A percentile compares a stretch with the other conserved stretches of the same genome.
phyloP scores from a whole-genome alignment of 2,329 filamentous ascomycete genomes.

The Tricladium varicosporioides region DNA sequence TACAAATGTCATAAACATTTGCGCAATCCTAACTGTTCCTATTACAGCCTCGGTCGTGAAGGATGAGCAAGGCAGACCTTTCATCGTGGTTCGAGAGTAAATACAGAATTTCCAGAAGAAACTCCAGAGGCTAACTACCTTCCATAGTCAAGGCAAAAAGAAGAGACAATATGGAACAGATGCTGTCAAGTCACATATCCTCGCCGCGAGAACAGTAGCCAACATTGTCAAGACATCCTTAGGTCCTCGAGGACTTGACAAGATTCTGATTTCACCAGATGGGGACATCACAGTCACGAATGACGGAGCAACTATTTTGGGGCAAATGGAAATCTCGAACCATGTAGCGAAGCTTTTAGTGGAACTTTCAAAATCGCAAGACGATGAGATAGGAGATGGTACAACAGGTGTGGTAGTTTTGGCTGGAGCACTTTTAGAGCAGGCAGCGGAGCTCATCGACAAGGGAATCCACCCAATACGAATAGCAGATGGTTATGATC shows the following conservation, averaged over 20 bases:
- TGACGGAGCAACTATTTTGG: constrained; percentile 95
- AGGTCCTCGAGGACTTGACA: constrained; percentile 93
- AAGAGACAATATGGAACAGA: constrained; percentile 95
- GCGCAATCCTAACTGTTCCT: constrained; percentile 23
- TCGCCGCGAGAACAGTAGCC: constrained; percentile 91
- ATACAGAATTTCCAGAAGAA: constrained; percentile 38
- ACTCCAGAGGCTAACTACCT: constrained; percentile 24
- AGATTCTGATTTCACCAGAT: constrained; percentile 97
- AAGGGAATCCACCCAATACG: constrained; percentile 99
- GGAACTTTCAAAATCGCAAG: constrained; percentile 96
- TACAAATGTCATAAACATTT: not conserved
- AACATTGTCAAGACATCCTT: constrained; percentile 97
- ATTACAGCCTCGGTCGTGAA: constrained; percentile 72
- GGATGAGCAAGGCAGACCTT: constrained; percentile 95
- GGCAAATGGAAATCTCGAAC: constrained; percentile 99
- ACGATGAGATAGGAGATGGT: constrained; percentile 97
- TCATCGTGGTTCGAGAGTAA: constrained; percentile 97
- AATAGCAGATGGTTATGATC: constrained; percentile 97
- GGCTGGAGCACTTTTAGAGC: constrained; percentile 90
- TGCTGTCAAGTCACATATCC: constrained; percentile 96
- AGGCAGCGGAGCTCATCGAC: constrained; percentile 96
- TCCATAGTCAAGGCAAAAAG: constrained; percentile 88
- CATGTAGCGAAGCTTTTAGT: constrained; percentile 96
- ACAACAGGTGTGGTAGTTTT: constrained; percentile 97
- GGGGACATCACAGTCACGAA: constrained; percentile 99